Evolutionary conservation across 768 basidiomycete species (phyloP), one percentile per base, ranked within the genome.

Genomic region (Boletus eberwhitei): DNA sequence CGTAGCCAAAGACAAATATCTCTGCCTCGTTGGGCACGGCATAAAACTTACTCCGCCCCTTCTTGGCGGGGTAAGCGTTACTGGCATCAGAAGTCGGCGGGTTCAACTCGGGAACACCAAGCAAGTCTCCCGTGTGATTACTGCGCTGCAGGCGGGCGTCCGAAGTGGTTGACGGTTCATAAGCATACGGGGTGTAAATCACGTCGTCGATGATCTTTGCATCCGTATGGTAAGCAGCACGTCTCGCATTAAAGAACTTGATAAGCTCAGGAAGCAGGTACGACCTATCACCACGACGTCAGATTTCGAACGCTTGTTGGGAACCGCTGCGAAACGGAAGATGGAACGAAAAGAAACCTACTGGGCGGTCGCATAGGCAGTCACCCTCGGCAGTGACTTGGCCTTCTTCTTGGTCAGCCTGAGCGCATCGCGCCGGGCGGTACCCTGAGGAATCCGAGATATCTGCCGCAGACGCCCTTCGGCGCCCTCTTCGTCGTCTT

Each of bases 281-380:
- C 9, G 94, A 93, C 47, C 93, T 96, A 62, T 31, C 26, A 26
- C 3, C 48, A 34, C 35, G 19, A 19, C 40, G 42, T 48, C 26
- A 51, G 40, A 48, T 26, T 19, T 48, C 42, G 8, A 43, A 17
- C 9, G 40, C 43, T 6, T 4, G 5, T 19, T 29, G 48, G 26
- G 36, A 50, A 34, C 31, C 38, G 6, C 5, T 16, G 40, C 11
- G 9, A 21, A 14, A 12, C 13, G 24, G 26, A 16, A n/a, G n/a
- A 12, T 12, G 3, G n/a, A 14, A 12, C 2, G 3, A 5, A 34
- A 8, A 5, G 32, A 22, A 17, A 55, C 73, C 61, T 71, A 94
- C 94, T 81, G 86, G 32, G 94, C 91, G 16, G 93, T 97, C 41
- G 94, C 93, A 71, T 96, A 97, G 5, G 94, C 95, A 3, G 95